Evolutionary conservation across 371 early-diverging fungal species (phyloP).

Genomic region (Apophysomyces ossiformis): DNA sequence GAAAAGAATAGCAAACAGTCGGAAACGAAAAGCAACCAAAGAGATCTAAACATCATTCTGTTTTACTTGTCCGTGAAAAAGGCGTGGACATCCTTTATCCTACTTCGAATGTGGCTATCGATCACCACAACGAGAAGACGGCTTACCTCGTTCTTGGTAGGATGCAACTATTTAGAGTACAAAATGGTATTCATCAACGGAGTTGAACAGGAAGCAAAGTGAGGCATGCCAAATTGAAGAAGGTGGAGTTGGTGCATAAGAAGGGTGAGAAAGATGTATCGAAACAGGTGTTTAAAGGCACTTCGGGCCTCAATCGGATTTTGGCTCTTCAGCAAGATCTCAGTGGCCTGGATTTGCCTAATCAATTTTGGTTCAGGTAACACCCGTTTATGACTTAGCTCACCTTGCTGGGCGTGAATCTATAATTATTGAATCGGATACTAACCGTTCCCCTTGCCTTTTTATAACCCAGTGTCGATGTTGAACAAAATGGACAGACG

Average conservation of each 20-base stretch:
- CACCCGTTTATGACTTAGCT: constrained; percentile 10
- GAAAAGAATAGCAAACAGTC: background rate
- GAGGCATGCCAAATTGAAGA: background rate
- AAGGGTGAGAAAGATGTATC: background rate
- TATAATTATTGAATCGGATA: constrained; percentile 8
- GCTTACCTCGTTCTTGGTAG: constrained; percentile 2
- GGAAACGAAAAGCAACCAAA: background rate
- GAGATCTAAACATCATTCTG: background rate
- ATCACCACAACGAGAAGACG: background rate
- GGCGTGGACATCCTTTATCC: constrained; percentile 2
- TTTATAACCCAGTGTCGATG: constrained; percentile 6
- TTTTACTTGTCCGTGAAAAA: background rate
- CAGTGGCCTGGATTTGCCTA: constrained; percentile 4
- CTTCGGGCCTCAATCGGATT: constrained; percentile 6
- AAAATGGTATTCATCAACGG: background rate
- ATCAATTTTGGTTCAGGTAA: constrained; percentile 10
- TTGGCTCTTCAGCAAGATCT: constrained; percentile 6
- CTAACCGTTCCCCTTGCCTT: background rate
- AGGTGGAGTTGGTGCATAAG: background rate
- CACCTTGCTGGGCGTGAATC: constrained; percentile 3
- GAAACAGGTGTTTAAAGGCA: constrained; percentile 3
- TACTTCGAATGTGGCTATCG: constrained; percentile 2
- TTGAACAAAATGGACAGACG: constrained; percentile 1
- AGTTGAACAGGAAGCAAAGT: background rate
- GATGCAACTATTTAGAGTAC: background rate